Evolutionary conservation across 2,329 filamentous ascomycete species (phyloP), one percentile per base, ranked within the genome.

Genomic region (Cryphonectria naterciae): DNA sequence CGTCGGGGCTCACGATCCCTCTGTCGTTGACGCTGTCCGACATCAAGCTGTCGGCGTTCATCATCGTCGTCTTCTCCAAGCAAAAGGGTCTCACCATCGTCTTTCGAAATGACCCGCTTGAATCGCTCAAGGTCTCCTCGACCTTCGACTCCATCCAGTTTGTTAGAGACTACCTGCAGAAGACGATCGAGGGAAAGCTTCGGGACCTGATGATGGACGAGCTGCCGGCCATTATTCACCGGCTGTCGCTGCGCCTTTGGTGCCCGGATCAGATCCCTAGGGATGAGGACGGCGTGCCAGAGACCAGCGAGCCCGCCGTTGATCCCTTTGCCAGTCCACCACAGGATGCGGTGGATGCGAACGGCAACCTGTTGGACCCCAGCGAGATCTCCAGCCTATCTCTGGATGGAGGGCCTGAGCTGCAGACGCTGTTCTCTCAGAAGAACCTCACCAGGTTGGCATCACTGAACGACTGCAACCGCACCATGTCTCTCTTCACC

Each of bases 111-210:
- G 96, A 99, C 79, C 96, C 96, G 5, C 89, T 99, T 73, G 96
- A 99, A 80, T 98, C 95, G 5, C 90, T 99, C 77, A 98, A 98
- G 84, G 96, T 99, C 75, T 98, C 95, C 0, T 98, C 95, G 75
- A 99, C 96, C 61, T 99, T 99, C 81, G 96, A 99, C 83, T 97
- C 95, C 17, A 99, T 99, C 77, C 95, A 96, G 61, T 99, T 99
- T 78, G 96, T 99, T 73, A 92, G 96, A 75, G 95, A 99, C 81
- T 98, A 98, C 80, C 85, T 99, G 70, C 96, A 99, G 79, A 92
- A 93, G 79, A 97, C 95, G 73, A 99, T 99, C 76, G 96, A 99
- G 82, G 92, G 89, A 67, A 96, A 98, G 81, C 83, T 99, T 73
- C 91, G 96, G 41, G 94, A 95, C 68, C 80, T 99, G 74, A 97